Evolutionary conservation across 2,329 filamentous ascomycete genomes (phyloP).

Genomic region (Hymenoscyphus albidus): DNA sequence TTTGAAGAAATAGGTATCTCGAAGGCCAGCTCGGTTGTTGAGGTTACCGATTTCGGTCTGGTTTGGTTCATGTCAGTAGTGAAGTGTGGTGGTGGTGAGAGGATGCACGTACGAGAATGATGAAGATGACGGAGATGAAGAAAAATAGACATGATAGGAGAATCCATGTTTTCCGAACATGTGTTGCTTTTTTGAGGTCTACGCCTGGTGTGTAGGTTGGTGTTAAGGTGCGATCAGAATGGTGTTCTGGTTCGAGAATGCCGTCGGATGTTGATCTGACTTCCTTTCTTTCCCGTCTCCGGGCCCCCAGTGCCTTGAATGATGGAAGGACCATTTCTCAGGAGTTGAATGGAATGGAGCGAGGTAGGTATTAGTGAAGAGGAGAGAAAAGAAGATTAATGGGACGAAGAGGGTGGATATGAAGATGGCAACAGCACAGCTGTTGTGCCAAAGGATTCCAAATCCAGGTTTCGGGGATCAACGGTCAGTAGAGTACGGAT

Average conservation of each 20-base stretch:
- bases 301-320: conserved; percentile 27
- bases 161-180: conserved; percentile 51
- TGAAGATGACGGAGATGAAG: conserved; percentile 69
- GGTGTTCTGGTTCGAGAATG: conserved; percentile 8
- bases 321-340: conserved; percentile 32
- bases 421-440: conserved; percentile 3
- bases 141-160: conserved; percentile 66
- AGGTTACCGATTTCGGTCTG: conserved; percentile 61
- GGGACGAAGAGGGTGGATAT: background rate
- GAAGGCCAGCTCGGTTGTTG: conserved; percentile 56
- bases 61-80: background rate
- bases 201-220: conserved; percentile 24
- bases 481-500: background rate
- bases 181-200: conserved; percentile 46
- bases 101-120: conserved; percentile 61
- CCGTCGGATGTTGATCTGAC: conserved; percentile 12
- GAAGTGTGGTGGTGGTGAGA: background rate
- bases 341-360: background rate
- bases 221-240: conserved; percentile 27
- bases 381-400: background rate
- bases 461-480: background rate
- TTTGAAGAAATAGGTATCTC: conserved; percentile 76
- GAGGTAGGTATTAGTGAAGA: background rate
- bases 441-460: background rate
- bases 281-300: conserved; percentile 17